Evolutionary conservation across 305 asterid genomes (phyloP), one percentile per base, ranked within the genome.

Genomic region (Ilex paraguariensis): DNA sequence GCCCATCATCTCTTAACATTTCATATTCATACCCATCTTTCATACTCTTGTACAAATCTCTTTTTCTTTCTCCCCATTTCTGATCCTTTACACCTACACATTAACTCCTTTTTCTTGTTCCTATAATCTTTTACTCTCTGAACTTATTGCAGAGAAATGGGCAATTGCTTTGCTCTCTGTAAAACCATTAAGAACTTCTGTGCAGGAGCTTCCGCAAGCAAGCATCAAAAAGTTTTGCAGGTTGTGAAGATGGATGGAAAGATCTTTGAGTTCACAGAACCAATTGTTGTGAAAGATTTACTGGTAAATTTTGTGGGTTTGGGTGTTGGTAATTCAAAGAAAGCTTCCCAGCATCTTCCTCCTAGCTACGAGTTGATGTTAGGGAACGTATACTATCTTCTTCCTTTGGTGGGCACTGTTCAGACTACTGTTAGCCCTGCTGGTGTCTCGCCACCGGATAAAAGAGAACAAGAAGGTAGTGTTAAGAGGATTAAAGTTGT

Each of bases 401-500:
- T 61, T 44, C 82, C 82, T 54, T 30, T 63, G 4, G 42, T 68
- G 10, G 17, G 54, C 39, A 46, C 48, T 31, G 54, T 30, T 17
- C 39, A 32, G 36, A 49, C 51, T 28, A 48, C 61, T 13, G 52
- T 56, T 10, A 61, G 31, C 10, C 42, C 21, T 0, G 64, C 0
- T 11, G 50, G 21, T 4, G 52, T 28, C 16, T 57, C 17, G 0
- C 48, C 14, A 21, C 40, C 5, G n/a, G 70, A 63, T 52, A 16
- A 58, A n/a, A 56, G 31, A 52, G 28, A 45, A 21, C 33, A 59
- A 13, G 4, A 66, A 10, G 12, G 15, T 14, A 31, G 54, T 12
- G 74, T 68, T n/a, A 77, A 62, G 78, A 82, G 84, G 21, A 73
- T 79, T 3, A 79, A 80, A 63, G 68, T 82, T 2, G 79, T 82